Conservation (phyloP, 805 yeast genomes). For the Saccharomycopsis sp. region DNA sequence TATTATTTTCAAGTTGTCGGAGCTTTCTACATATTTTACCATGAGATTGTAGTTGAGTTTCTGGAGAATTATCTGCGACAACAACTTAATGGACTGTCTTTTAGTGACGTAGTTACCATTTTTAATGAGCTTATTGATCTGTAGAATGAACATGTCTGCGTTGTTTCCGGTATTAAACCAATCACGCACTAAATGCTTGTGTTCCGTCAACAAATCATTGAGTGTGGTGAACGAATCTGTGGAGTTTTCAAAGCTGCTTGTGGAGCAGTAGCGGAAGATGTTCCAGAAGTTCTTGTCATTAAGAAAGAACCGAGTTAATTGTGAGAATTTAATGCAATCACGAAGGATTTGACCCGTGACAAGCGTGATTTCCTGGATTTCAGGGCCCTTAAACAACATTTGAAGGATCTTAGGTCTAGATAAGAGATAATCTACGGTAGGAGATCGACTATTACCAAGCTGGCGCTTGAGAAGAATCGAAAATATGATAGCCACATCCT, state of each 20-base stretch:
- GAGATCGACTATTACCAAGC: constrained; percentile 59
- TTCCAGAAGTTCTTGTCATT: constrained; percentile 68
- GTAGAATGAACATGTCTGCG: constrained; percentile 48
- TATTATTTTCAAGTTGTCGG: constrained; percentile 75
- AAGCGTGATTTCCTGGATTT: constrained; percentile 62
- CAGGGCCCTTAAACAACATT: constrained; percentile 65
- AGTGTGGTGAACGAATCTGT: constrained; percentile 83
- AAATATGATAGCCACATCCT: constrained; percentile 70
- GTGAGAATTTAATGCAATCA: constrained; percentile 78
- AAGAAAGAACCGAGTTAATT: constrained; percentile 53
- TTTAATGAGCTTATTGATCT: constrained; percentile 63
- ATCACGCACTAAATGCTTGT: constrained; percentile 61
- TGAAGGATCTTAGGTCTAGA: constrained; percentile 59
- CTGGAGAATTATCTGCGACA: constrained; percentile 64
- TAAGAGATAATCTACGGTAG: constrained; percentile 80
- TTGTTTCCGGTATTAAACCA: constrained; percentile 51
- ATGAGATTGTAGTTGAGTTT: constrained; percentile 67
- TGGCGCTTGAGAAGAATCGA: constrained; percentile 72
- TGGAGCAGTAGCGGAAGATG: constrained; percentile 69
- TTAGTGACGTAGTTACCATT: constrained; percentile 86
- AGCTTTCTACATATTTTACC: constrained; percentile 69
- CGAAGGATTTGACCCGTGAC: constrained; percentile 73
- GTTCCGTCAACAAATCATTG: constrained; percentile 60
- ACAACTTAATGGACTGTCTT: constrained; percentile 77
- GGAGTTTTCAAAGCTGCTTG: constrained; percentile 79